phyloP scores from a whole-genome alignment of 2,329 filamentous ascomycete species.

The Hirsutella minnesotensis region DNA sequence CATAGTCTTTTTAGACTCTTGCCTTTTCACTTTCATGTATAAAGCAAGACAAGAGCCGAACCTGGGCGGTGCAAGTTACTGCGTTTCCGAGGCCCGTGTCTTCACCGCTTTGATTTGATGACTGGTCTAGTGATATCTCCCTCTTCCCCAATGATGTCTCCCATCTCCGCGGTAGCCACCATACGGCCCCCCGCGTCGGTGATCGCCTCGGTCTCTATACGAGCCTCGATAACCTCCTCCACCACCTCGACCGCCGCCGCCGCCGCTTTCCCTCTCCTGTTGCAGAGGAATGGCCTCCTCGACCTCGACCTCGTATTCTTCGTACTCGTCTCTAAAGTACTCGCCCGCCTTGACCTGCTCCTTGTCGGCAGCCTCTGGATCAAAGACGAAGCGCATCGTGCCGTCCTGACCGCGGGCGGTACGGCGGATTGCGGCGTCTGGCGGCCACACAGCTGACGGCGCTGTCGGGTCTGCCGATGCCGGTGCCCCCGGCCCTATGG shows the following conservation, averaged over 20 bases:
- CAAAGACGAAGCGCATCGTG: conserved; percentile 82
- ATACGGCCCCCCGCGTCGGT: conserved; percentile 20
- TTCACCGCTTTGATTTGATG: no score
- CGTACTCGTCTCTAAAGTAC: conserved; percentile 63
- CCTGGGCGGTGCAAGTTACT: no score
- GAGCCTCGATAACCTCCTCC: conserved; percentile 18
- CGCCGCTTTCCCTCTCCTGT: conserved; percentile 7
- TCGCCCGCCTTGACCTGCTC: conserved; percentile 58
- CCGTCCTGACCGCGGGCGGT: conserved; percentile 44
- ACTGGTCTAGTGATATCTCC: conserved; percentile 16
- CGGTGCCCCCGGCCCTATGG: conserved; percentile 10
- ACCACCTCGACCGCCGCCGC: conserved; percentile 8
- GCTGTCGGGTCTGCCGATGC: conserved; percentile 26
- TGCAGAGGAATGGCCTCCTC: conserved; percentile 44
- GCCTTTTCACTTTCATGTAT: no score
- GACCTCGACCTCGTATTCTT: conserved; percentile 67
- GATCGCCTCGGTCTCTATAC: conserved; percentile 8
- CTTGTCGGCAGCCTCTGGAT: conserved; percentile 58
- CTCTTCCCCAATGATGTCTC: conserved; percentile 19
- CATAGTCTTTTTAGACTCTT: no score
- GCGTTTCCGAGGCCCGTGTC: no score
- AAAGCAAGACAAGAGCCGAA: no score
- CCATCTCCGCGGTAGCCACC: conserved; percentile 21
- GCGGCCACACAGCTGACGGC: conserved; percentile 17
- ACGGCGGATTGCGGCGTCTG: conserved; percentile 18